Conservation (phyloP, 1,284 basidiomycete species). For the Ganoderma sp. region DNA sequence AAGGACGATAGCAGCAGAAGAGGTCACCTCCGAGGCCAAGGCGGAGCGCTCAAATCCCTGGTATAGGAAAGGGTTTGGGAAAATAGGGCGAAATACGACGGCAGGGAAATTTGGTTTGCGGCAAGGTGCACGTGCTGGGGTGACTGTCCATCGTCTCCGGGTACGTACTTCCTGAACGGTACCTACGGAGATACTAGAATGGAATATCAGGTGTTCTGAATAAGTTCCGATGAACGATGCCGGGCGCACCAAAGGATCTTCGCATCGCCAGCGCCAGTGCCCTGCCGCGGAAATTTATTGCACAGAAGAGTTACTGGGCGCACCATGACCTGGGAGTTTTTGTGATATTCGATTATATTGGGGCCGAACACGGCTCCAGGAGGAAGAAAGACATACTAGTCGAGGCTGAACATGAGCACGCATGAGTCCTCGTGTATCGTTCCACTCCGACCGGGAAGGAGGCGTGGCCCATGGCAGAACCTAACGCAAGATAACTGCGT, state of each 20-base stretch:
- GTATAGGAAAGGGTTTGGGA: constrained; percentile 20
- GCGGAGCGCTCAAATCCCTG: constrained; percentile 30
- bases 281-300: constrained; percentile 17
- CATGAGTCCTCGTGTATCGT: neutral
- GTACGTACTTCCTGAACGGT: neutral
- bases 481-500: constrained; percentile 9
- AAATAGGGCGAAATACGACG: constrained; percentile 15
- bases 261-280: constrained; percentile 25
- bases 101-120: constrained; percentile 18
- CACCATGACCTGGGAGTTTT: constrained; percentile 14
- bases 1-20: constrained; percentile 18
- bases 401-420: constrained; percentile 3
- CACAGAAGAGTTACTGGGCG: constrained; percentile 17
- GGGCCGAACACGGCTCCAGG: constrained; percentile 14
- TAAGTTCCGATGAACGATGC: constrained; percentile 18
- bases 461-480: constrained; percentile 11
- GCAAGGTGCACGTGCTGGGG: constrained; percentile 17
- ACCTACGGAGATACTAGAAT: constrained; percentile 5
- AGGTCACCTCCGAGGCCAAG: constrained; percentile 27
- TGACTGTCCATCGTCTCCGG: constrained; percentile 9
- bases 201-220: constrained; percentile 19
- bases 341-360: neutral
- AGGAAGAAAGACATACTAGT: constrained; percentile 18
- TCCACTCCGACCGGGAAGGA: neutral
- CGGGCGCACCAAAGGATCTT: constrained; percentile 27